phyloP scores from a whole-genome alignment of 345 rosid genomes.

The Salix udensis region DNA sequence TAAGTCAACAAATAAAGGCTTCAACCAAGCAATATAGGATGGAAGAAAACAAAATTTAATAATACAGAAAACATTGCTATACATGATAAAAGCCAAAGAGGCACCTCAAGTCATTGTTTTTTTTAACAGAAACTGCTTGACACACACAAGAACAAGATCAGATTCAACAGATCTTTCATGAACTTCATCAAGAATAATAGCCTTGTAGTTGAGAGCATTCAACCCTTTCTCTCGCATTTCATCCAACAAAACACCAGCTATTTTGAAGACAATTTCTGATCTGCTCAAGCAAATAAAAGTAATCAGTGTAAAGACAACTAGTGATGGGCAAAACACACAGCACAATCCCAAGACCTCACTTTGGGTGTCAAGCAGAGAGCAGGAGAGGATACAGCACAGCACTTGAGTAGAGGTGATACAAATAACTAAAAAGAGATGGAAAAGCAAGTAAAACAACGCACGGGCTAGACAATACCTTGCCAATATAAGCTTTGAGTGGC shows the following conservation, averaged over 20 bases:
- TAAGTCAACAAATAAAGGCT: not conserved
- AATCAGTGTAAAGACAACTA: not conserved
- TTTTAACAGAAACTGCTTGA: slow-evolving; percentile 74
- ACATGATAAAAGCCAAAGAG: slow-evolving; percentile 7
- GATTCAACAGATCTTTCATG: slow-evolving; percentile 98
- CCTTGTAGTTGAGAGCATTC: slow-evolving; percentile 81
- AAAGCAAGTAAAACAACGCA: not conserved
- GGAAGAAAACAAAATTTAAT: not conserved
- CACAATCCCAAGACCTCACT: not conserved
- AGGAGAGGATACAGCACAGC: not conserved
- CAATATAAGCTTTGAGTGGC: slow-evolving; percentile 66
- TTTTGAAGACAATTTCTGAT: slow-evolving; percentile 81
- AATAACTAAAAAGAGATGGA: not conserved
- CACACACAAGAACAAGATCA: slow-evolving; percentile 81
- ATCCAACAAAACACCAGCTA: slow-evolving; percentile 90
- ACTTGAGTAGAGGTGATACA: not conserved
- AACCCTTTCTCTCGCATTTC: slow-evolving; percentile 85
- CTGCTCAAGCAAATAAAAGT: slow-evolving; percentile 36
- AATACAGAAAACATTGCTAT: not conserved
- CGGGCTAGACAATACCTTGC: slow-evolving; percentile 37
- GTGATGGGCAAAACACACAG: not conserved
- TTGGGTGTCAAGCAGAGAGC: not conserved
- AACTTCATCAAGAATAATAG: slow-evolving; percentile 92
- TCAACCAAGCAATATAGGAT: not conserved
- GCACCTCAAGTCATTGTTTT: slow-evolving; percentile 71